Base-by-base conservation (phyloP, 2,329 filamentous ascomycete genomes). In the Colletotrichum acutatum region DNA sequence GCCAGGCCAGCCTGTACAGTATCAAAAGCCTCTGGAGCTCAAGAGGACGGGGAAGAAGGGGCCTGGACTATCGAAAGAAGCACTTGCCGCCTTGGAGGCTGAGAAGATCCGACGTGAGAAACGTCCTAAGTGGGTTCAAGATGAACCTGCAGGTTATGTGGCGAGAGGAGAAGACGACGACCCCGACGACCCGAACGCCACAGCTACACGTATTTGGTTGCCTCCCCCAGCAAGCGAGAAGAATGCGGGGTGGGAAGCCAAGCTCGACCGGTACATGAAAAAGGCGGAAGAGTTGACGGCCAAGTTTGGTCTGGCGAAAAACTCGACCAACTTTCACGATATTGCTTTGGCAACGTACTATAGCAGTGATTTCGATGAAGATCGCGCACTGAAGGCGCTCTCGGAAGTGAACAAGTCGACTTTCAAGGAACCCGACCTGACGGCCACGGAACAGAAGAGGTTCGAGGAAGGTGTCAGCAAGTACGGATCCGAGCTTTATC, bases 401-500 rank as follows among this genome's bases (percentile, higher is more conserved):
- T 86, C 90, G 65, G 90, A 90, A 76, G 86, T 92, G 12, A 91
- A 95, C 74, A 91, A 90, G 74, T 87, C 89, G 46, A 91, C 91
- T 63, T 91, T 98, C 78, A 95, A 95, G 77, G 95, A 98, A 80
- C 97, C 97, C 0, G 91, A 94, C 69, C 84, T 97, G 62, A 94
- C 87, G 56, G 87, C 94, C 9, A 87, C 93, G 37, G 95, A 99
- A 80, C 85, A 94, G 74, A 97, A 97, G 83, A 93, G 93, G 74
- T 98, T 98, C 78, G 97, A 98, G 79, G 95, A 98, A 79, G 97
- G 90, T 53, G 94, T 99, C 12, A 86, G 90, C 59, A 98, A 97
- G 80, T 97, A 93, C 79, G 97, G 97, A 26, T 98, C 96, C 0
- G 97, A 99, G 83, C 91, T 97, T 78, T 90, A 94, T 76, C 89